Evolutionary conservation across 345 rosid genomes (phyloP), one percentile per base, ranked within the genome.

Genomic region (Eucalyptus cloeziana): DNA sequence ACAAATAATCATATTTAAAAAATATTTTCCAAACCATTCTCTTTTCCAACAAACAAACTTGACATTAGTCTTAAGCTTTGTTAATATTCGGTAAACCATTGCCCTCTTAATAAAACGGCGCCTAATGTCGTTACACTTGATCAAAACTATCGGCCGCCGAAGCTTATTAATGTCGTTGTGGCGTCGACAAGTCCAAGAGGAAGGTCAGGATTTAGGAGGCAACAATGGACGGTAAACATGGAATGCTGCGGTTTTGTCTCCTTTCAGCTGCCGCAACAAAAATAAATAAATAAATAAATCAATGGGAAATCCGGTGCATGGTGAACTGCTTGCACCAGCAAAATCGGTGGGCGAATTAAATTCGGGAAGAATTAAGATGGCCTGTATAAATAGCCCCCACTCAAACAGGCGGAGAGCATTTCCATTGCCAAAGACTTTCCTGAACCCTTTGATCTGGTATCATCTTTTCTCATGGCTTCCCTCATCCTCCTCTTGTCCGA

Each of bases 401-500:
- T 4, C 1, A 8, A 69, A 21, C 45, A 10, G 22, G 27, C 81
- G 8, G 7, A 71, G 4, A 71, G 44, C 81, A 71, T 33, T 31
- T 54, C 14, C 71, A 86, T 21, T 12, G 17, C 21, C 62, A 43
- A 25, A 51, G 49, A 25, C 16, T 22, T 52, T 37, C 40, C 51
- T 17, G 51, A 45, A 60, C 31, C 80, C 3, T 25, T 25, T 7
- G 11, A 5, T 30, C 52, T 31, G 33, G 33, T 14, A n/a, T 33
- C 64, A 40, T 44, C 14, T 45, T 0, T 45, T 47, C 64, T 19
- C 21, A 89, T 89, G 90, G 90, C 90, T 33, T 89, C 90, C 22
- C 87, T 89, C 15, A 71, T 89, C 51, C 90, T 89, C 52, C 88
- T 89, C 49, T 54, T 89, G 67, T 89, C 90, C 24, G 90, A 89